Percentiles rank a stretch among this genome's conserved stretches.
These are phyloP conservation scores for Ailanthus altissimus DNA, from an alignment of 345 rosid genomes.

Conservation along the genomic window DNA sequence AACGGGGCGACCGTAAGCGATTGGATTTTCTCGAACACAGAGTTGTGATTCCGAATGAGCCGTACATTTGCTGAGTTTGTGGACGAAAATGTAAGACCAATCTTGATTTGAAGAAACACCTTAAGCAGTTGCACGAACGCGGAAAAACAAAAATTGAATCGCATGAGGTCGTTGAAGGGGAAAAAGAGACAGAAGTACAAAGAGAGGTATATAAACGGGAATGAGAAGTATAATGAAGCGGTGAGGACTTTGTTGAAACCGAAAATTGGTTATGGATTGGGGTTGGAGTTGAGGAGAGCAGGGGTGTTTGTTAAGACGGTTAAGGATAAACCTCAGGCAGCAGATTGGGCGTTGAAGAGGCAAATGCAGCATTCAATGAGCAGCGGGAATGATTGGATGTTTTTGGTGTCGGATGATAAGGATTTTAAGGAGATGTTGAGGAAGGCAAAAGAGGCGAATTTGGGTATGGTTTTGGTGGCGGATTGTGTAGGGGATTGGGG, in stretches of 20 bases:
- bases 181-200: conserved; percentile 74
- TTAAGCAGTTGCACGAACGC: conserved; percentile 84
- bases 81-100: conserved; percentile 84
- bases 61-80: conserved; percentile 73
- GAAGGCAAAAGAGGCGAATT: conserved; percentile 72
- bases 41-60: conserved; percentile 33
- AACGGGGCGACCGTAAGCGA: conserved; percentile 58
- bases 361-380: conserved; percentile 93
- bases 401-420: conserved; percentile 83
- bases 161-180: conserved; percentile 80
- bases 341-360: conserved; percentile 95
- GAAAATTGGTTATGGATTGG: conserved; percentile 75
- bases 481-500: conserved; percentile 70
- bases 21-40: conserved; percentile 69
- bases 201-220: conserved; percentile 69
- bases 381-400: conserved; percentile 81
- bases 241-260: conserved; percentile 66
- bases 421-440: conserved; percentile 76
- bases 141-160: conserved; percentile 82
- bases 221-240: conserved; percentile 73
- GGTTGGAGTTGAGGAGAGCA: conserved; percentile 68
- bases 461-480: conserved; percentile 84
- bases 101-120: conserved; percentile 80
- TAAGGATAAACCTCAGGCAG: conserved; percentile 93
- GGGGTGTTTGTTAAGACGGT: conserved; percentile 84